Evolutionary conservation across 2,329 filamentous ascomycete species (phyloP), one percentile per base, ranked within the genome.

Genomic region (Lachnellula cervina): DNA sequence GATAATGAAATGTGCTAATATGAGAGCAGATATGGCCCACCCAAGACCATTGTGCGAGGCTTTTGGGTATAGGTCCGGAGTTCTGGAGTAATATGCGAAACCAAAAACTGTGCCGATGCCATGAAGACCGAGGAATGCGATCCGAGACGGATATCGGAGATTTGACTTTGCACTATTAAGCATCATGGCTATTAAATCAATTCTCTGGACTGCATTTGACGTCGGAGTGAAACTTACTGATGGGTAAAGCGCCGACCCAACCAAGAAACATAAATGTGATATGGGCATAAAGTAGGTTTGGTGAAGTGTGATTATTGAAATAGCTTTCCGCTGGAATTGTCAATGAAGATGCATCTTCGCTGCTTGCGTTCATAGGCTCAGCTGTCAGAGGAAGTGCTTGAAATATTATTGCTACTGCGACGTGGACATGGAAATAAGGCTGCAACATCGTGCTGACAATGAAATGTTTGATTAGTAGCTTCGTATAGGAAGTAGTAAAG

Each of bases 1-100:
- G 50, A 94, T 75, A 44, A 86, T 66, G n/a, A 87, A 79, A 74
- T 95, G 91, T 0, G 80, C 82, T 51, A 78, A 78, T 14, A 88
- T 78, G 5, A 91, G 77, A 76, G 82, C 87, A 2, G 87, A 92
- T 17, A 86, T 79, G 43, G 89, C 78, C 92, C 91, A 96, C 53
- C 90, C 90, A 48, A 91, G 80, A 70, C 88, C 90, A 74, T 90
- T 84, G 70, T 96, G 91, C 16, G 86, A 82, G 67, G 94, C 94
- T 69, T 87, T 85, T 44, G 84, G 83, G 69, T 96, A 96, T 46
- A 96, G 75, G 66, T 96, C 89, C 1, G 90, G 90, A 0, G 90
- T 95, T 60, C 81, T 83, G 56, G 80, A 78, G 69, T 92, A 89
- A 75, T 96, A 96, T 35, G 88, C 73, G 49, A 81, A 77, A 5